Evolutionary conservation across 768 basidiomycete genomes (phyloP).

Genomic region (Pulveroboletus sp.): DNA sequence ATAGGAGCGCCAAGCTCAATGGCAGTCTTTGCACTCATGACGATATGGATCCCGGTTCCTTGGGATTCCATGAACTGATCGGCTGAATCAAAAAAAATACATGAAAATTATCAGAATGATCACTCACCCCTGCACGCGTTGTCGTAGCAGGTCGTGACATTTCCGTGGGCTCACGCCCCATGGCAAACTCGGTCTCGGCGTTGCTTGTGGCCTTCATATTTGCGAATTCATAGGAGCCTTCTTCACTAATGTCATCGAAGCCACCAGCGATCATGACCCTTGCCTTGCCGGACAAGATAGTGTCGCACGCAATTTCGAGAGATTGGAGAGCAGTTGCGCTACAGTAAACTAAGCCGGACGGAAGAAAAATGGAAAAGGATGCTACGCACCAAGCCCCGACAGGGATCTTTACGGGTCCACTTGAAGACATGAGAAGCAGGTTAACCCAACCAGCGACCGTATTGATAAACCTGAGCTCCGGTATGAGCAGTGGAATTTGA

Average conservation of each 20-base stretch:
- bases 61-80: constrained; percentile 93
- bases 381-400: constrained; percentile 89
- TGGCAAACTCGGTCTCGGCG: constrained; percentile 94
- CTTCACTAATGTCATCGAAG: constrained; percentile 97
- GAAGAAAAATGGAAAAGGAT: not conserved
- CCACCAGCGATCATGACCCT: constrained; percentile 99
- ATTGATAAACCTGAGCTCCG: constrained; percentile 82
- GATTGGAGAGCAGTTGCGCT: constrained; percentile 98
- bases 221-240: constrained; percentile 98
- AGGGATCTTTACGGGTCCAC: constrained; percentile 98
- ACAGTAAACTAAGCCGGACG: constrained; percentile 5
- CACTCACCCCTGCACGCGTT: constrained; percentile 86
- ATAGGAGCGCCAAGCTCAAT: constrained; percentile 92
- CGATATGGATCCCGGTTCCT: constrained; percentile 93
- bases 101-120: not conserved
- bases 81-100: constrained; percentile 3
- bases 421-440: constrained; percentile 89
- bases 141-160: constrained; percentile 98
- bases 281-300: constrained; percentile 91
- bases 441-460: constrained; percentile 99
- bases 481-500: constrained; percentile 6
- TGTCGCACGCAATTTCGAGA: constrained; percentile 96
- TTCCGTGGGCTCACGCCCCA: constrained; percentile 98
- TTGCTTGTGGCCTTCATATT: constrained; percentile 99
- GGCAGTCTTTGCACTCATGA: constrained; percentile 97